A percentile compares a stretch with the other conserved stretches of the same genome.
These are phyloP conservation scores for Candida oleophila DNA, from an alignment of 805 yeast species.

Conservation along the genomic window DNA sequence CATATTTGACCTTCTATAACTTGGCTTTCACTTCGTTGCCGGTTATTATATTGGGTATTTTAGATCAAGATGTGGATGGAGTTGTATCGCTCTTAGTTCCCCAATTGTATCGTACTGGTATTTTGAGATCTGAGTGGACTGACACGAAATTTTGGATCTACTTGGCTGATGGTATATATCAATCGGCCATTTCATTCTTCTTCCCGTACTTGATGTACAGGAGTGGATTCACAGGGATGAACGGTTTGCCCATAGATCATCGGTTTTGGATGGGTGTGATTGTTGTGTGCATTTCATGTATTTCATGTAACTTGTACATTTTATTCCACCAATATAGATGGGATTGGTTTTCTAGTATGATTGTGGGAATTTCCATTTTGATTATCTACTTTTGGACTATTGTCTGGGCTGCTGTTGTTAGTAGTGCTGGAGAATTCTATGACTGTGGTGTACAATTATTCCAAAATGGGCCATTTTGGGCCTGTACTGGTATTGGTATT, in stretches of 20 bases:
- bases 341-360: conserved; percentile 71
- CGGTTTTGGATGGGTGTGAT: conserved; percentile 70
- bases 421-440: conserved; percentile 57
- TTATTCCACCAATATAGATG: conserved; percentile 70
- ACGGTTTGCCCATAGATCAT: conserved; percentile 65
- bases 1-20: conserved; percentile 76
- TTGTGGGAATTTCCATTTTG: conserved; percentile 57
- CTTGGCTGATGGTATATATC: conserved; percentile 76
- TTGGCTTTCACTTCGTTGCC: conserved; percentile 83
- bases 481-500: conserved; percentile 62
- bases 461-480: conserved; percentile 67
- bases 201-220: conserved; percentile 60
- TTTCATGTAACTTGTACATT: conserved; percentile 66
- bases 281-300: conserved; percentile 65
- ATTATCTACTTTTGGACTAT: conserved; percentile 77
- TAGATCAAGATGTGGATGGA: conserved; percentile 79
- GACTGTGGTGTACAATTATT: conserved; percentile 64
- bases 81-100: conserved; percentile 71
- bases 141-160: conserved; percentile 67
- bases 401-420: conserved; percentile 61
- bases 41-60: conserved; percentile 71
- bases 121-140: conserved; percentile 69
- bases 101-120: conserved; percentile 72
- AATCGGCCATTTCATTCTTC: conserved; percentile 68
- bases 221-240: conserved; percentile 29